These are phyloP conservation scores for Gyromitra esculenta DNA, from an alignment of 2,329 filamentous ascomycete species.

Conservation along the genomic window DNA sequence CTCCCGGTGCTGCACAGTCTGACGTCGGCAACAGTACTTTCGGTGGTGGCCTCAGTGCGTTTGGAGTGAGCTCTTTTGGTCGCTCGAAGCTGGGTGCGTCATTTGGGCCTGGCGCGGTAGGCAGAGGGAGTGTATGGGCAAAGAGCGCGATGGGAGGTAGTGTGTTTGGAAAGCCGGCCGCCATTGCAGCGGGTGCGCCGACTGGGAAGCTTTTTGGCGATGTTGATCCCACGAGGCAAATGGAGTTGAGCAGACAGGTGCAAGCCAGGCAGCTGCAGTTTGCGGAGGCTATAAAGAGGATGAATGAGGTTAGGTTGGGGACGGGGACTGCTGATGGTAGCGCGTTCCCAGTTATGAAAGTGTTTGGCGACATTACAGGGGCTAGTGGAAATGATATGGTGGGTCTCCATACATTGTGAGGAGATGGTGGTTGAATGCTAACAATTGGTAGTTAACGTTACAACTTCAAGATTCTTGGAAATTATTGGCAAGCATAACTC, in stretches of 20 bases:
- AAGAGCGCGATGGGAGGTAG: conserved; percentile 49
- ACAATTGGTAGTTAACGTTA: conserved; percentile 55
- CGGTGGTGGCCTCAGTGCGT: conserved; percentile 52
- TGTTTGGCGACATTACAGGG: conserved; percentile 56
- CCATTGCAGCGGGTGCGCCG: conserved; percentile 22
- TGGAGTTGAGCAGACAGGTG: conserved; percentile 51
- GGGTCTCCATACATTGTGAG: conserved; percentile 29
- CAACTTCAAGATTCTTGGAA: conserved; percentile 58
- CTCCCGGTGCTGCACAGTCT: conserved; percentile 60
- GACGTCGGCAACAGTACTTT: conserved; percentile 38
- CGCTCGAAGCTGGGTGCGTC: conserved; percentile 51
- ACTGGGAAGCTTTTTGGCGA: conserved; percentile 49
- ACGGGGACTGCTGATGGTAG: conserved; percentile 43
- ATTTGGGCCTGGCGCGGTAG: conserved; percentile 42
- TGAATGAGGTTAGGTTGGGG: conserved; percentile 56
- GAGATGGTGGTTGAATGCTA: conserved; percentile 14
- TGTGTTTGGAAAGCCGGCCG: conserved; percentile 49
- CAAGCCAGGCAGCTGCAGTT: conserved; percentile 56
- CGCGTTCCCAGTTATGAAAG: conserved; percentile 54
- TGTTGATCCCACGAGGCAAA: conserved; percentile 52
- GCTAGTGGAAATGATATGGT: conserved; percentile 56
- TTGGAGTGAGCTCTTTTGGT: conserved; percentile 57
- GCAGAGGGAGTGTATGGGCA: conserved; percentile 55
- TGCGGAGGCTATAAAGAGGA: conserved; percentile 54
- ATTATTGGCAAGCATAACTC: conserved; percentile 55